Conservation (phyloP, 176 grass and related monocot species). For the Cymbopogon citratus region DNA sequence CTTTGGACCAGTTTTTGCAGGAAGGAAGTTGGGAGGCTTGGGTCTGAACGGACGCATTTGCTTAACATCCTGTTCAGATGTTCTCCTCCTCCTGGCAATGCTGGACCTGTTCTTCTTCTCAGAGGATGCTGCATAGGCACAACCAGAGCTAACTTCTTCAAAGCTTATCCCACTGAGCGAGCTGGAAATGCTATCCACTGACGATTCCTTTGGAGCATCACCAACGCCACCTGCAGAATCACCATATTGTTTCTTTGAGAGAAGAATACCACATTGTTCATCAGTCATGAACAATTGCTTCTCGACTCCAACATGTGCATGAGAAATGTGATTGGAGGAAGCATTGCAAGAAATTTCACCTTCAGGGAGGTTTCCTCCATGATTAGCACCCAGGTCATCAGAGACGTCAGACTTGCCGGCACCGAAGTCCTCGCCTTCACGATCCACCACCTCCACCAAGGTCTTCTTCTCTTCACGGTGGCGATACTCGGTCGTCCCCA, state of each 20-base stretch:
- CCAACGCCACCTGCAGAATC: background rate
- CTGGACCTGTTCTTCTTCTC: constrained; percentile 26
- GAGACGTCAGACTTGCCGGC: constrained; percentile 43
- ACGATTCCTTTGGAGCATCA: constrained; percentile 13
- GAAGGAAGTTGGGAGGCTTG: constrained; percentile 58
- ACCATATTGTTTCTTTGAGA: too few species aligned
- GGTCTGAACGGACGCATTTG: constrained; percentile 54
- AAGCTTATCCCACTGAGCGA: constrained; percentile 35
- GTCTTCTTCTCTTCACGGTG: background rate
- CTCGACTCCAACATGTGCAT: background rate
- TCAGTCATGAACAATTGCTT: background rate
- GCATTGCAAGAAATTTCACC: constrained; percentile 22
- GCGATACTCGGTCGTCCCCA: background rate
- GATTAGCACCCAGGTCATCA: background rate
- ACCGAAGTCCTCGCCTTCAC: constrained; percentile 8
- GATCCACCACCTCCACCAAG: background rate
- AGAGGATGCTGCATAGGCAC: constrained; percentile 13
- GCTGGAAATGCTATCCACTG: constrained; percentile 42
- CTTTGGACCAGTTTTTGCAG: constrained; percentile 37
- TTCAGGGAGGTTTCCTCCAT: background rate
- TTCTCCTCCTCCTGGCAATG: constrained; percentile 30
- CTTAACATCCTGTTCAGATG: constrained; percentile 15
- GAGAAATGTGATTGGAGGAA: background rate
- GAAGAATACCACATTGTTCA: too few species aligned
- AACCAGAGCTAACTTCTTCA: constrained; percentile 28